Conservation (phyloP, 2,329 filamentous ascomycete species). For the Parascedosporium putredinis region DNA sequence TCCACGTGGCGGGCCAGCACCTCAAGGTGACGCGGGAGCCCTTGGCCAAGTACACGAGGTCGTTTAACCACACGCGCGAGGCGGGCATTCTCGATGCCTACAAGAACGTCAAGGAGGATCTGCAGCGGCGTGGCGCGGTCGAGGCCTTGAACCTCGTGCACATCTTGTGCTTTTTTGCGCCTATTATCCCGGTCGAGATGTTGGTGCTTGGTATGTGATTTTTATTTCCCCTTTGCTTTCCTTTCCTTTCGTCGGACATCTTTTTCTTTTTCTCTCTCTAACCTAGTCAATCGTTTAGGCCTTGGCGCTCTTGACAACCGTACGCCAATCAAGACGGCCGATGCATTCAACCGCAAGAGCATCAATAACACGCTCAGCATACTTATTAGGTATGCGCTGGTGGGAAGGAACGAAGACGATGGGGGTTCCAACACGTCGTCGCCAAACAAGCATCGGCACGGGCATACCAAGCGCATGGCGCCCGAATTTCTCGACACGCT, state of each 20-base stretch:
- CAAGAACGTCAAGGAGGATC: slow-evolving; percentile 35
- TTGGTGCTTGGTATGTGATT: slow-evolving; percentile 36
- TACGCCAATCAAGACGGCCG: slow-evolving; percentile 31
- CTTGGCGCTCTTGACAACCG: slow-evolving; percentile 32
- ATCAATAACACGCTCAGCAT: slow-evolving; percentile 38
- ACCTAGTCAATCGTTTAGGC: slow-evolving; percentile 8
- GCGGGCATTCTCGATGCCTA: slow-evolving; percentile 39
- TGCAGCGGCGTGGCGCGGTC: slow-evolving; percentile 31
- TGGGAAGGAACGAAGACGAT: slow-evolving; percentile 38
- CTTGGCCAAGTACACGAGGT: slow-evolving; percentile 48
- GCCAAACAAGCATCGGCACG: slow-evolving; percentile 23
- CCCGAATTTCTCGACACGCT: slow-evolving; percentile 39
- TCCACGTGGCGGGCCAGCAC: slow-evolving; percentile 54
- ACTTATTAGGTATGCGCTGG: slow-evolving; percentile 40
- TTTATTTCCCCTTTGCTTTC: neutral
- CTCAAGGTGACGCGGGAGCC: slow-evolving; percentile 51
- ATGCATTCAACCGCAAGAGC: slow-evolving; percentile 24
- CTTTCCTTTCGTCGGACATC: neutral
- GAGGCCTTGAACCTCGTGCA: slow-evolving; percentile 56
- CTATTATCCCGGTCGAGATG: slow-evolving; percentile 57
- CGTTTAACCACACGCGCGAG: slow-evolving; percentile 44
- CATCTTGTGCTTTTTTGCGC: slow-evolving; percentile 54
- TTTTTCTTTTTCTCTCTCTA: neutral
- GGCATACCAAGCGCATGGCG: slow-evolving; percentile 28
- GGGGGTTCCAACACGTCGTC: slow-evolving; percentile 30